Evolutionary conservation across 2,329 filamentous ascomycete genomes (phyloP).

Genomic region (Westerdykella sp.): DNA sequence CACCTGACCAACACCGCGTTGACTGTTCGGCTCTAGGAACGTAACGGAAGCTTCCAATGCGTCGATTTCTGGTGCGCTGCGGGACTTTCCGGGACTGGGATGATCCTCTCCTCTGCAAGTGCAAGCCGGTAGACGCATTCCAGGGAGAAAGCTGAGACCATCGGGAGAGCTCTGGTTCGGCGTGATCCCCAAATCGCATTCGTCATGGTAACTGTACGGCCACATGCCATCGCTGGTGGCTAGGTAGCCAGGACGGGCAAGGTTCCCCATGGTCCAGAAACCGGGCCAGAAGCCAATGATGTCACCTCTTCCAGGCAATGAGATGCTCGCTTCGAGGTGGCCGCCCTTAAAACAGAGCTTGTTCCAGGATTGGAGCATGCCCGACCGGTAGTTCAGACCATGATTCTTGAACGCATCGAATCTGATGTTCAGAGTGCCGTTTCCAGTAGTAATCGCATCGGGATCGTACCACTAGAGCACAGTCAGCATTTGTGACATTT

Average conservation of each 20-base stretch:
- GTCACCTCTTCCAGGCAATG: constrained; percentile 60
- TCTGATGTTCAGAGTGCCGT: constrained; percentile 57
- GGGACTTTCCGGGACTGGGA: constrained; percentile 57
- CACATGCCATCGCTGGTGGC: constrained; percentile 67
- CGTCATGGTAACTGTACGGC: constrained; percentile 66
- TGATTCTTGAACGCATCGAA: constrained; percentile 63
- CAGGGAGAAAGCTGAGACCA: constrained; percentile 60
- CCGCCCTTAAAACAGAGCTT: constrained; percentile 68
- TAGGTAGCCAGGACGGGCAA: constrained; percentile 62
- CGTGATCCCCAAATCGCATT: constrained; percentile 65
- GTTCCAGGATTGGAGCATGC: constrained; percentile 72
- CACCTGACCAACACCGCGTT: constrained; percentile 52
- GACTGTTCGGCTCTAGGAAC: constrained; percentile 45
- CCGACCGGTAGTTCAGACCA: constrained; percentile 60
- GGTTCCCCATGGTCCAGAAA: constrained; percentile 70
- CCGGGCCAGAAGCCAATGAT: constrained; percentile 67
- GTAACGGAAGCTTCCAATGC: constrained; percentile 61
- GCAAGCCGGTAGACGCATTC: constrained; percentile 64
- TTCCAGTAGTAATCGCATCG: constrained; percentile 56
- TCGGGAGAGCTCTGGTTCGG: constrained; percentile 64
- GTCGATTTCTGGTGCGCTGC: constrained; percentile 66
- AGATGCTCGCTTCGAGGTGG: constrained; percentile 63
- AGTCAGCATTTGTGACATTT: not conserved
- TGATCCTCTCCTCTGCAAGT: constrained; percentile 60
- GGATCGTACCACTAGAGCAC: constrained; percentile 61